These are phyloP conservation scores for Cerrena zonata DNA, from an alignment of 1,284 basidiomycete genomes.

Conservation along the genomic window DNA sequence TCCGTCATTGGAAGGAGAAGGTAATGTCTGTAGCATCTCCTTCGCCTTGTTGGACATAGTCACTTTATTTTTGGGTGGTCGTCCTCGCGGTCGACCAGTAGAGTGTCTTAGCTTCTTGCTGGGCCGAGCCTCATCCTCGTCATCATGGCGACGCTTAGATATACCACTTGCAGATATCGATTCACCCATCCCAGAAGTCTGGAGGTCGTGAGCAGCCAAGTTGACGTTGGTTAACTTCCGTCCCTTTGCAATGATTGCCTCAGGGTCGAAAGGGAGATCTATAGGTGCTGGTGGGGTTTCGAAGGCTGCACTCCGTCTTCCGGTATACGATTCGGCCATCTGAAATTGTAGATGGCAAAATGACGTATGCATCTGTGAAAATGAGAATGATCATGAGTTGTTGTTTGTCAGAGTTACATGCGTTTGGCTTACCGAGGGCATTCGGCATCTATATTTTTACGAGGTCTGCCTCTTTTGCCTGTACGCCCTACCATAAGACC, in stretches of 20 bases:
- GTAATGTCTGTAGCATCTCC: conserved; percentile 8
- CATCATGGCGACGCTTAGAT: conserved; percentile 28
- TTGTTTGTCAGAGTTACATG: conserved; percentile 9
- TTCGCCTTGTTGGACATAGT: conserved; percentile 32
- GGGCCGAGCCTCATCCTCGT: conserved; percentile 28
- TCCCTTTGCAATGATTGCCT: conserved; percentile 35
- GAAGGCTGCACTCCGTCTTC: conserved; percentile 39
- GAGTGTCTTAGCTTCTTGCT: conserved; percentile 35
- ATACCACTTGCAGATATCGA: conserved; percentile 21
- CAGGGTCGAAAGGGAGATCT: conserved; percentile 6
- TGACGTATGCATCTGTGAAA: conserved; percentile 64
- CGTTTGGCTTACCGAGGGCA: conserved; percentile 61
- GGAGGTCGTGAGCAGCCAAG: conserved; percentile 44
- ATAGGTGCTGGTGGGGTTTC: conserved; percentile 41
- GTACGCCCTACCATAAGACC: conserved; percentile 50
- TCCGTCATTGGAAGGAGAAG: conserved; percentile 15
- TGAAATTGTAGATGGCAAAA: conserved; percentile 61
- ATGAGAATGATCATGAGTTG: conserved; percentile 5
- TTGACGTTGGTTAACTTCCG: conserved; percentile 40
- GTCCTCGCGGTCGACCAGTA: conserved; percentile 16
- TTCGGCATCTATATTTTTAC: conserved; percentile 57
- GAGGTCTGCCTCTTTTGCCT: conserved; percentile 31
- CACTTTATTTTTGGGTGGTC: conserved; percentile 28
- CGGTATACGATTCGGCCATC: conserved; percentile 62
- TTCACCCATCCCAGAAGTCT: conserved; percentile 26